Base-by-base conservation (phyloP, 768 basidiomycete genomes). In the Leucocoprinus sp. region DNA sequence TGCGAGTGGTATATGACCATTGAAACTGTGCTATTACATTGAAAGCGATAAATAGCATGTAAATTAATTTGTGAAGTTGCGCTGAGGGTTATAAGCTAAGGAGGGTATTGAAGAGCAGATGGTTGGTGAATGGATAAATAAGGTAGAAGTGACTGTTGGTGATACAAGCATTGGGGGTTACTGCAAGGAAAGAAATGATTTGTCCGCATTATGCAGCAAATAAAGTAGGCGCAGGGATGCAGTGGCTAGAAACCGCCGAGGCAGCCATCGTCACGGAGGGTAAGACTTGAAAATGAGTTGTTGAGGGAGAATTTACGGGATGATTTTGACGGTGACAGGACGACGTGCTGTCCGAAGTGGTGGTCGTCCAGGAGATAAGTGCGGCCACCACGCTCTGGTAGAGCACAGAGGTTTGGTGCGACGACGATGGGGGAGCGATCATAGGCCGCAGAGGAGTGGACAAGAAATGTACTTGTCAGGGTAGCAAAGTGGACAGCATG, bases 401-500 rank as follows among this genome's bases (percentile, higher is more conserved):
- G 71, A 8, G 80, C 78, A 57, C 86, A 89, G 27, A 70, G 61
- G 57, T 89, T 86, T 24, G 82, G 81, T 18, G 74, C 57, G 52
- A 87, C 82, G 57, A 78, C 67, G 58, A 91, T 84, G 49, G 87
- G 86, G 3, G 83, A 76, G 48, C 88, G 82, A 68, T 91, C 87
- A 64, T 91, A 91, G 6, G 74, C 64, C 4, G 77, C 58, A 22
- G 82, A 62, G 52, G 75, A 79, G 62, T 84, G 68, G 43, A 68
- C 74, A 42, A 68, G 53, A 51, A 69, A 74, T 18, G 69, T 72
- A 43, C 68, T 62, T 8, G 75, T 73, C 53, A 78, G 68, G 15
- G 75, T 74, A 21, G 75, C 72, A 53, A 78, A 75, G 61, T 73
- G 72, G 46, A 74, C 73, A 2, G 54, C 66, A 48, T 65, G 54